A percentile compares a stretch with the other conserved stretches of the same genome.
Evolutionary conservation across 202 grass and related monocot genomes (phyloP).

Genomic region (Tripidium arundinaceum): DNA sequence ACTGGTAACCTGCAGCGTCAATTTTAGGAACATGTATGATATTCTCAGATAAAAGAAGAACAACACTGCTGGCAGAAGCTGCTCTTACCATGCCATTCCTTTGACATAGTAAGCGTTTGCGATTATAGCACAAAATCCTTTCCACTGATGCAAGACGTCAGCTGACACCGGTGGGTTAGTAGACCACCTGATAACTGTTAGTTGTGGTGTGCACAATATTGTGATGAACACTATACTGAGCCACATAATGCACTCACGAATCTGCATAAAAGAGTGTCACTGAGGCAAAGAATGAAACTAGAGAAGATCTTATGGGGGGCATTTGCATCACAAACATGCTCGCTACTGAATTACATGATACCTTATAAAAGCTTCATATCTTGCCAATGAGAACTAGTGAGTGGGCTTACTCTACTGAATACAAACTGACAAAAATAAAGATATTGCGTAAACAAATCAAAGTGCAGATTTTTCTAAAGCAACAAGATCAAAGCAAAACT

Average conservation of each 20-base stretch:
- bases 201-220: slow-evolving; percentile 89
- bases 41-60: not conserved
- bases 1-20: slow-evolving; percentile 69
- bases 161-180: slow-evolving; percentile 65
- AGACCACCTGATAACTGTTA: slow-evolving; percentile 89
- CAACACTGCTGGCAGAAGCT: not conserved
- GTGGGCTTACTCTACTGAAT: slow-evolving; percentile 14
- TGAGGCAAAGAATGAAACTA: not conserved
- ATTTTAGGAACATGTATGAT: slow-evolving; percentile 4
- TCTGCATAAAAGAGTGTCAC: slow-evolving; percentile 24
- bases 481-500: slow-evolving; percentile 14
- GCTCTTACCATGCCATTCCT: slow-evolving; percentile 89
- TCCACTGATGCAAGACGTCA: slow-evolving; percentile 84
- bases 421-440: slow-evolving; percentile 7
- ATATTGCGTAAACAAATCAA: not conserved
- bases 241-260: slow-evolving; percentile 87
- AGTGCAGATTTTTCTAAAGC: not conserved
- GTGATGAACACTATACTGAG: slow-evolving; percentile 94
- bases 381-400: slow-evolving; percentile 22
- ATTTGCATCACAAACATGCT: slow-evolving; percentile 16
- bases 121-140: slow-evolving; percentile 93
- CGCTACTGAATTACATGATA: slow-evolving; percentile 13
- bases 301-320: not conserved
- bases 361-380: slow-evolving; percentile 22
- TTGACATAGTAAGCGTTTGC: slow-evolving; percentile 91